Evolutionary conservation across 2,329 filamentous ascomycete genomes (phyloP), one percentile per base, ranked within the genome.

Genomic region (Paecilomyces variotii): DNA sequence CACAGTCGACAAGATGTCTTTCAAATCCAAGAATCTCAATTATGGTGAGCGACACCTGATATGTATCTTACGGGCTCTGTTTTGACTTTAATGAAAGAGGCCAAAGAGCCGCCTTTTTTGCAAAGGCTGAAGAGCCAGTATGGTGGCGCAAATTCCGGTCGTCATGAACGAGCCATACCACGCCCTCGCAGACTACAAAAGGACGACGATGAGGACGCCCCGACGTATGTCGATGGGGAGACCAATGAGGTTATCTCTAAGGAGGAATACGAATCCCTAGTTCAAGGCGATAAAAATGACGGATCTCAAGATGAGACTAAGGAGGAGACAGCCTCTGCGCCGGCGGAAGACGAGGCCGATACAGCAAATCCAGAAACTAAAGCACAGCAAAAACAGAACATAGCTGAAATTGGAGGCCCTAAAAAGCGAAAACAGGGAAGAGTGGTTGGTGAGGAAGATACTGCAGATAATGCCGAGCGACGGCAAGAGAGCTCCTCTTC

Each of bases 181-280:
- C 72, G 72, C 51, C 72, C 74, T 34, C 70, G 68, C 56, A 75
- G 70, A 66, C 61, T 65, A 50, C 73, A 69, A 58, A 66, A 71
- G 34, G 64, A 72, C 39, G 66, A 72, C 7, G 74, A 71, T 32
- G 73, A 76, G 51, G 76, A 78, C 50, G 74, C 68, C 9, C 76
- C 76, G 45, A 76, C 74, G 50, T 78, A 78, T 57, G 69, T 78
- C 52, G 71, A 76, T 30, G 76, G 76, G 63, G 71, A 73, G 30
- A 77, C 73, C 60, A 75, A 77, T 53, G 74, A 77, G 58, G 69
- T 74, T 27, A 71, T 78, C 49, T 73, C 75, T 14, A 78, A 76
- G 60, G 74, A 76, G 58, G 71, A 77, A 57, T 78, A 76, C 56
- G 68, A 75, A 53, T 68, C 69, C n/a, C 60, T 78, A 56, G 62